These are phyloP conservation scores for Diplocarpon rosae DNA, from an alignment of 2,329 filamentous ascomycete species.

Conservation along the genomic window DNA sequence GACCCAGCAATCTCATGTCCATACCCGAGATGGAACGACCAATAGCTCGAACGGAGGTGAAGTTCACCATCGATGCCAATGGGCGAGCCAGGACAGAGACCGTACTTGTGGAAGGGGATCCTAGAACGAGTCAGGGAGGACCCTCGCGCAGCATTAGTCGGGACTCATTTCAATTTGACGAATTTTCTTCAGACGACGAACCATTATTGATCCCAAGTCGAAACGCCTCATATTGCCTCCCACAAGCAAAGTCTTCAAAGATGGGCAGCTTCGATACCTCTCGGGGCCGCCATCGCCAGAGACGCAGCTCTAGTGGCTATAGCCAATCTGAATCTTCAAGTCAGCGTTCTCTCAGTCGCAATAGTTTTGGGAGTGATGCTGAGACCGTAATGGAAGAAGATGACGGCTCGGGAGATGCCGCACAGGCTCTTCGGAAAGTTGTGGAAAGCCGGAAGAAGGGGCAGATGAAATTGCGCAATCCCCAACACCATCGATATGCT, in stretches of 20 bases:
- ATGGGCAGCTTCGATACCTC: conserved; percentile 19
- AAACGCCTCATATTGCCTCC: conserved; percentile 39
- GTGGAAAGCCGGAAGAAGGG: conserved; percentile 23
- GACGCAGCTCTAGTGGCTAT: conserved; percentile 20
- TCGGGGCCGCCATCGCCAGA: conserved; percentile 10
- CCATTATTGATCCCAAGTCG: conserved; percentile 54
- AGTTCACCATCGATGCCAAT: conserved; percentile 52
- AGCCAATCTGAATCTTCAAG: conserved; percentile 25
- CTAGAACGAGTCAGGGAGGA: conserved; percentile 13
- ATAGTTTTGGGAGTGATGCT: conserved; percentile 41
- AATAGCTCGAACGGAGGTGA: conserved; percentile 43
- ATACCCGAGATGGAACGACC: conserved; percentile 41
- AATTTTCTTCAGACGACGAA: conserved; percentile 48
- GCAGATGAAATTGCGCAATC: conserved; percentile 15
- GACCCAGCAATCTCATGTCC: conserved; percentile 40
- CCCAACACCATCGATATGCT: conserved; percentile 18
- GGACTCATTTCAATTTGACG: conserved; percentile 38
- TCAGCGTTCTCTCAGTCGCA: conserved; percentile 18
- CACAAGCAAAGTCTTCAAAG: conserved; percentile 20
- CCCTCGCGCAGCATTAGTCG: conserved; percentile 27
- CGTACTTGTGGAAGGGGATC: conserved; percentile 19
- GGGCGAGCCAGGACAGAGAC: conserved; percentile 34
- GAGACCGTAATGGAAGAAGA: conserved; percentile 45
- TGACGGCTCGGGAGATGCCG: conserved; percentile 41
- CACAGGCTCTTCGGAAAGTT: conserved; percentile 48